phyloP scores from a whole-genome alignment of 1,139 yeast species.

The Zygosaccharomyces sapae region DNA sequence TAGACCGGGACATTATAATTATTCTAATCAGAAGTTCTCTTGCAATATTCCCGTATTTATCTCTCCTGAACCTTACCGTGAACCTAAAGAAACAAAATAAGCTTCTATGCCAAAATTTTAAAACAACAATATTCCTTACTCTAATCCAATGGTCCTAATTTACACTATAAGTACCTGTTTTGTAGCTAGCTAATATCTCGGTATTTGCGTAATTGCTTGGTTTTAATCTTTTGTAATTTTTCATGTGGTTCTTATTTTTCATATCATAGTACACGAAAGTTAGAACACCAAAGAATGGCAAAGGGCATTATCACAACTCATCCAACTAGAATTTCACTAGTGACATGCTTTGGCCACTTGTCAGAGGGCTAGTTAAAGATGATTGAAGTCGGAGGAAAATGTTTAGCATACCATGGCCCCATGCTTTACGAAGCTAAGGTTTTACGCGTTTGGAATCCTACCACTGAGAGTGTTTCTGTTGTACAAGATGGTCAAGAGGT shows the following conservation, averaged over 20 bases:
- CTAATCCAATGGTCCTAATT: background rate
- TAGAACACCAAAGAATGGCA: no score
- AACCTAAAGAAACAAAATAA: background rate
- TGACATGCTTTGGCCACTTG: background rate
- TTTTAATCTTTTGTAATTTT: conserved; percentile 4
- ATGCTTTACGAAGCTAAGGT: conserved; percentile 85
- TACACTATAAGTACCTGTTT: background rate
- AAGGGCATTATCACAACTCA: background rate
- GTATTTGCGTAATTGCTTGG: background rate
- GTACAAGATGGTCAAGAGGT: conserved; percentile 37
- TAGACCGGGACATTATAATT: conserved; percentile 15
- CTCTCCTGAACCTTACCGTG: background rate
- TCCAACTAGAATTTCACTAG: background rate
- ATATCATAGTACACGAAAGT: background rate
- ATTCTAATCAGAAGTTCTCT: background rate
- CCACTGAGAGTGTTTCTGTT: conserved; percentile 41
- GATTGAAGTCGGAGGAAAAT: conserved; percentile 42
- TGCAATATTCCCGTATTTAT: background rate
- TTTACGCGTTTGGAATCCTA: conserved; percentile 57
- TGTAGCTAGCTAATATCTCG: background rate
- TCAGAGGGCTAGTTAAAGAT: conserved; percentile 9
- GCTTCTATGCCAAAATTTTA: background rate
- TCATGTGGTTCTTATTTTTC: conserved; percentile 1
- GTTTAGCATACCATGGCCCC: conserved; percentile 89
- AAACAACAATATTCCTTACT: background rate